Base-by-base conservation (phyloP, 495 filamentous ascomycete species). In the Penicillium riverlandense region DNA sequence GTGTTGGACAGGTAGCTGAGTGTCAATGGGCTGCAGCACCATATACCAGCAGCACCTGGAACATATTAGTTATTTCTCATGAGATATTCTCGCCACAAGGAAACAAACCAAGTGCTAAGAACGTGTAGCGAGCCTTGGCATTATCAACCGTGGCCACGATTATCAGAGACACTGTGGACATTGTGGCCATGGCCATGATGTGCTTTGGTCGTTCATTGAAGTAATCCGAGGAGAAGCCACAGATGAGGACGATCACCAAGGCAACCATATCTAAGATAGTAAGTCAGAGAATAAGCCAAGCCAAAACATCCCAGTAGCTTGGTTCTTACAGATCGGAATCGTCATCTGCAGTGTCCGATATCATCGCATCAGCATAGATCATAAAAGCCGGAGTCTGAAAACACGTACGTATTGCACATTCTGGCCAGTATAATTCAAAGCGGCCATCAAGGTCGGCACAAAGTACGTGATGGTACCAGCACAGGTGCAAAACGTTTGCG, bases 1-100 rank as follows among this genome's bases (percentile, higher is more conserved):
- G 42, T 44, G 30, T 44, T 44, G 42, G 42, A 44, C 13, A 44
- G 29, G 34, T 44, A 44, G 42, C 42, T 44, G 16, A 44, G 42
- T 29, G 42, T 44, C 35, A 44, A 44, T 10, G 42, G 42, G 34
- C 42, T 44, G 35, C 42, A 44, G 35, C 42, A 44, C 42, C 22
- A 37, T 12, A 44, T 44, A 27, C 42, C 35, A 43, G 40, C 30
- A 31, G 40, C 40, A n/a, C 40, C 40, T 43, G 29, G 16, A 34
- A 34, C 9, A 43, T 31, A 43, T 43, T 34, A 43, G 40, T 35
- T 22, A 35, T 4, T 34, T 15, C 31, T 22, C 12, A 35, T 9
- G 10, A 35, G 10, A 43, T 43, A 14, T 34, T 6, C 22, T 13
- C 14, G 40, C 22, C 22, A 22, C 22, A 22, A 22, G 30, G 12